phyloP scores from a whole-genome alignment of 2,329 filamentous ascomycete genomes.

The Waltergamsia citrina region DNA sequence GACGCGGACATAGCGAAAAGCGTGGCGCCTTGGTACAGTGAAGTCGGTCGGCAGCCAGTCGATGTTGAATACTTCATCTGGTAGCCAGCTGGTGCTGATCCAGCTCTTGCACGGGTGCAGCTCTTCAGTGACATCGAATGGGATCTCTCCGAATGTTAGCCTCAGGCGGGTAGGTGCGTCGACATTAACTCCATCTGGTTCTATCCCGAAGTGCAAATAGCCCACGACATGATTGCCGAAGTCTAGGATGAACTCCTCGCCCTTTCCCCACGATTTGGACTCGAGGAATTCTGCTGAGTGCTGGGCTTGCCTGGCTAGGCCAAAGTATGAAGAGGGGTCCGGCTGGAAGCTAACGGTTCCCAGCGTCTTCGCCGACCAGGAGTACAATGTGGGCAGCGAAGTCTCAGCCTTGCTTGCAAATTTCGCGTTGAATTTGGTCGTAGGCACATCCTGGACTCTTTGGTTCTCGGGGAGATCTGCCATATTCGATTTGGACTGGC shows the following conservation, averaged over 20 bases:
- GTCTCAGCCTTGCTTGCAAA: too few species aligned
- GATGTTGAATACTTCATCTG: slow-evolving; percentile 23
- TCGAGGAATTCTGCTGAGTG: too few species aligned
- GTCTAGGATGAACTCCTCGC: slow-evolving; percentile 19
- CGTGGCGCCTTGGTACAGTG: slow-evolving; percentile 17
- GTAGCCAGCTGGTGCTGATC: slow-evolving; percentile 26
- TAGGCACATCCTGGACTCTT: too few species aligned
- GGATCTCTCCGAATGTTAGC: slow-evolving; percentile 24
- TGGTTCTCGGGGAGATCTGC: too few species aligned
- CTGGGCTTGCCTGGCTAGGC: too few species aligned
- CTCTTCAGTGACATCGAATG: slow-evolving; percentile 22
- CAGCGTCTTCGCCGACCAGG: too few species aligned
- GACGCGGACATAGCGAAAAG: slow-evolving; percentile 22
- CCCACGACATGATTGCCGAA: slow-evolving; percentile 22
- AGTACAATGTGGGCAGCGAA: too few species aligned
- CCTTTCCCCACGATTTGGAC: slow-evolving; percentile 12
- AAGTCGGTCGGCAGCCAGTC: slow-evolving; percentile 20
- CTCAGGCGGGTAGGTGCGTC: slow-evolving; percentile 23
- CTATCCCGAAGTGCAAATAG: slow-evolving; percentile 17
- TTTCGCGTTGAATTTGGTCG: too few species aligned
- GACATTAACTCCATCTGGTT: slow-evolving; percentile 17
- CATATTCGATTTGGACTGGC: too few species aligned
- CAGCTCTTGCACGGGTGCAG: slow-evolving; percentile 22
- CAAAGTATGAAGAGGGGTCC: too few species aligned
- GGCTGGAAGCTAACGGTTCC: too few species aligned